These are phyloP conservation scores for Filobasidium floriforme DNA, from an alignment of 768 basidiomycete genomes.

Conservation along the genomic window DNA sequence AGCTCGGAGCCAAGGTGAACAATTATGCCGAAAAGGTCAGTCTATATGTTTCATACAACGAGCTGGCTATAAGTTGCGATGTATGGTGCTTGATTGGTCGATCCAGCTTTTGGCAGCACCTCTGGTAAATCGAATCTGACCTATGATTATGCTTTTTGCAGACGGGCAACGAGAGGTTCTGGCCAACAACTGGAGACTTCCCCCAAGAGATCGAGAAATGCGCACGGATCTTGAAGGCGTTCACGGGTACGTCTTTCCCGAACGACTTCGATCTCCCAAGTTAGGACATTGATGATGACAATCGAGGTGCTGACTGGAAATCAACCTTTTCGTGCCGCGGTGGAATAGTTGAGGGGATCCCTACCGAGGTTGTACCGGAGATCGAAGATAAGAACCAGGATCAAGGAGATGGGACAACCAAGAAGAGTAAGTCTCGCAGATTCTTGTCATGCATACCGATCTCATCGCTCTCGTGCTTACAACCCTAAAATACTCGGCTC, in stretches of 20 bases:
- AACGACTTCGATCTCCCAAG: too few species aligned
- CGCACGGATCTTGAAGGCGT: conserved; percentile 40
- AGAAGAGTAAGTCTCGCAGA: background rate
- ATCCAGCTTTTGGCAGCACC: background rate
- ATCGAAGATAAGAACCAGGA: background rate
- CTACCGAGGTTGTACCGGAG: conserved; percentile 10
- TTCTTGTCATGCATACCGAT: too few species aligned
- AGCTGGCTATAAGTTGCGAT: too few species aligned
- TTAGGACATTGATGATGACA: too few species aligned
- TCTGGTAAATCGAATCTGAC: background rate
- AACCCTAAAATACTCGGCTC: too few species aligned
- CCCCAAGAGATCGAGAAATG: conserved; percentile 44
- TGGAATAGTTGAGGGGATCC: conserved; percentile 23
- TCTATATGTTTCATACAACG: background rate
- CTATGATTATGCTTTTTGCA: background rate
- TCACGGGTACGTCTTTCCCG: conserved; percentile 38
- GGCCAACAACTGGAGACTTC: conserved; percentile 41
- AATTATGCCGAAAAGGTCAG: conserved; percentile 37
- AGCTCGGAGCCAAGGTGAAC: conserved; percentile 39
- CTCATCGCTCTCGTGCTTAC: too few species aligned
- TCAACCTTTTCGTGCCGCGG: background rate
- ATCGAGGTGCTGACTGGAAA: too few species aligned
- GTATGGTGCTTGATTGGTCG: background rate
- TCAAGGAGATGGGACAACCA: background rate
- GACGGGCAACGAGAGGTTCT: conserved; percentile 43